Evolutionary conservation across 2,329 filamentous ascomycete genomes (phyloP), one percentile per base, ranked within the genome.

Genomic region (Dendrostoma leiphaemia): DNA sequence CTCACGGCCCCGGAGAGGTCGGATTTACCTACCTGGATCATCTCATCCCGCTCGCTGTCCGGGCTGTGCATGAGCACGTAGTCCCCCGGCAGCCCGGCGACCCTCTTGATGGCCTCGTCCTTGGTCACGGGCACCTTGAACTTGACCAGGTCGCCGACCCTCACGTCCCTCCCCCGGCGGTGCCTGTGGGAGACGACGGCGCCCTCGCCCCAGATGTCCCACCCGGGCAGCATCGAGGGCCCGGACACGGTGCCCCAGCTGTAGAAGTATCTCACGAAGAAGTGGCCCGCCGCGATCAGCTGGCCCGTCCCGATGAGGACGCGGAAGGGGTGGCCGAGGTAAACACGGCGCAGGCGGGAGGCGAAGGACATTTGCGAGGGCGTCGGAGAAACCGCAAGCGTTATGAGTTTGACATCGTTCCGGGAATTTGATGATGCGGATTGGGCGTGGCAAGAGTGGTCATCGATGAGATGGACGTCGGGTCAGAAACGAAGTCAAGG

Each of bases 191-290:
- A 85, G 50, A 90, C 81, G 12, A 92, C 69, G 44, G 93, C 77
- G 69, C 77, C 85, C 65, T 93, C 88, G 53, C 85, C 86, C 8
- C 76, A 70, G 1, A 85, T 76, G 23, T 79, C 76, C 57, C 97
- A 85, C 0, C 91, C 96, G 7, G 93, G 93, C 48, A 94, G 81
- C 94, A 97, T 97, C 17, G 89, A 93, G 3, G 91, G 84, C 2
- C 93, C 93, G 24, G 77, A 76, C 15, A 85, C 84, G 4, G 76
- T 70, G 19, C 80, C 79, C 60, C 86, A 64, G 59, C 77, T 77
- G 71, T 84, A 82, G 63, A 83, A 74, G 71, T 94, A 86, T 40
- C 83, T 79, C 65, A 67, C 70, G 56, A 78, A 65, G n/a, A 84
- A 66, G 66, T 85, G 82, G 24, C 67, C 65, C 40, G 77, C 63